phyloP scores from a whole-genome alignment of 257 asterid genomes.

The Verbena officinalis region DNA sequence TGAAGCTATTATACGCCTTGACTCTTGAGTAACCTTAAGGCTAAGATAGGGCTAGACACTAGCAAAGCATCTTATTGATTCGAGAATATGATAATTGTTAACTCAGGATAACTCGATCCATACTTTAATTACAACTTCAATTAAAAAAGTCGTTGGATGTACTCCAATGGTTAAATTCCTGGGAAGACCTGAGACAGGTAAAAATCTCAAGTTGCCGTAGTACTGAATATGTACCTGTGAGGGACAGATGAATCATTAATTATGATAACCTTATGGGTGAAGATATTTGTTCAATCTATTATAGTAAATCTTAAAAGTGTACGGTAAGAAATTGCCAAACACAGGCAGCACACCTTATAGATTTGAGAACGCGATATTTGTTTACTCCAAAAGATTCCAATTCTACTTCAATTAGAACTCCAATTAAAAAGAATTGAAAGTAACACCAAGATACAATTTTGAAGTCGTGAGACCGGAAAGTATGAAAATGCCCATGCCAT shows the following conservation, averaged over 20 bases:
- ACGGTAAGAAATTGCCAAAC: no score
- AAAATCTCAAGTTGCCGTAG: conserved; percentile 3
- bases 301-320: no score
- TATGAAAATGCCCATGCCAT: no score
- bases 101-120: background rate
- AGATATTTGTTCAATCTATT: no score
- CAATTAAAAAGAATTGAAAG: no score
- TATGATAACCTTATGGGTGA: no score
- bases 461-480: no score
- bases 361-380: no score
- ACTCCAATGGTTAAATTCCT: conserved; percentile 9
- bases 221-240: background rate
- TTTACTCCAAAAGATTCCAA: no score
- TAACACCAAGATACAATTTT: no score
- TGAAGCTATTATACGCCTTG: background rate
- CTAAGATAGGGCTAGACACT: conserved; percentile 1
- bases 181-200: background rate
- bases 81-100: conserved; percentile 11
- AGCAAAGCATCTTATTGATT: background rate
- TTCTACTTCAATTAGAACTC: no score
- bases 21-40: conserved; percentile 11
- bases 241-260: conserved; percentile 4
- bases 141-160: background rate
- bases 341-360: no score
- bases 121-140: background rate